phyloP scores from a whole-genome alignment of 805 yeast genomes.

The Schizosaccharomyces japonicus region DNA sequence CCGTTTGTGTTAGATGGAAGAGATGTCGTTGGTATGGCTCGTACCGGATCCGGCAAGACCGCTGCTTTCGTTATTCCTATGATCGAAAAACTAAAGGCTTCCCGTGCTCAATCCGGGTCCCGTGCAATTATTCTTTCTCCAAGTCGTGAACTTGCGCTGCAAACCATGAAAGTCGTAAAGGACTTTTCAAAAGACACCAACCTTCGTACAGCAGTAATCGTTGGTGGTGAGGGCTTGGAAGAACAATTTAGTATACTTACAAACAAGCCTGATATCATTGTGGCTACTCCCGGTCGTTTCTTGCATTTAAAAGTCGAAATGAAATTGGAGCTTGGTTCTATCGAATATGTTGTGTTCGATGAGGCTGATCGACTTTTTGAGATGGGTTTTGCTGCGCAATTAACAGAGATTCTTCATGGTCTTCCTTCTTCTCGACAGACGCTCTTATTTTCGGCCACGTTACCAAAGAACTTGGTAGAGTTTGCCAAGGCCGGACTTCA shows the following conservation, averaged over 20 bases:
- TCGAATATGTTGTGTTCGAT: conserved; percentile 83
- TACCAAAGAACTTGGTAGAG: conserved; percentile 77
- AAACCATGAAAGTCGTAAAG: conserved; percentile 67
- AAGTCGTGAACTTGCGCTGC: conserved; percentile 85
- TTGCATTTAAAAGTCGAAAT: conserved; percentile 88
- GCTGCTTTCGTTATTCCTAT: conserved; percentile 88
- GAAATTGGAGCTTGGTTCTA: conserved; percentile 58
- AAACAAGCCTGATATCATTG: conserved; percentile 77
- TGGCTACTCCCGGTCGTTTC: conserved; percentile 96
- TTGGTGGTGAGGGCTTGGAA: conserved; percentile 97
- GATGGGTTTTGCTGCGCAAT: conserved; percentile 84
- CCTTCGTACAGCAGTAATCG: conserved; percentile 51
- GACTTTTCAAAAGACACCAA: conserved; percentile 73
- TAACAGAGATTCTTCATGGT: conserved; percentile 66
- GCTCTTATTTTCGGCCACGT: conserved; percentile 75
- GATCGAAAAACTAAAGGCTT: conserved; percentile 60
- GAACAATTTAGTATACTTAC: conserved; percentile 86
- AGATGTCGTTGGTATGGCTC: conserved; percentile 97
- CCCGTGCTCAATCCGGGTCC: conserved; percentile 59
- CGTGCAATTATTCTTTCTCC: conserved; percentile 82
- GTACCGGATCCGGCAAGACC: conserved; percentile 97
- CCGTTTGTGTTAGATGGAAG: conserved; percentile 68
- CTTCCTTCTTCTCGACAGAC: conserved; percentile 72
- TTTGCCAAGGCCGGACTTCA: conserved; percentile 91
- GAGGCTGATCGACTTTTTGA: conserved; percentile 94